A percentile compares a stretch with the other conserved stretches of the same genome.
Conservation (phyloP, 371 early-diverging fungal species). For the Coemansia sp. region DNA sequence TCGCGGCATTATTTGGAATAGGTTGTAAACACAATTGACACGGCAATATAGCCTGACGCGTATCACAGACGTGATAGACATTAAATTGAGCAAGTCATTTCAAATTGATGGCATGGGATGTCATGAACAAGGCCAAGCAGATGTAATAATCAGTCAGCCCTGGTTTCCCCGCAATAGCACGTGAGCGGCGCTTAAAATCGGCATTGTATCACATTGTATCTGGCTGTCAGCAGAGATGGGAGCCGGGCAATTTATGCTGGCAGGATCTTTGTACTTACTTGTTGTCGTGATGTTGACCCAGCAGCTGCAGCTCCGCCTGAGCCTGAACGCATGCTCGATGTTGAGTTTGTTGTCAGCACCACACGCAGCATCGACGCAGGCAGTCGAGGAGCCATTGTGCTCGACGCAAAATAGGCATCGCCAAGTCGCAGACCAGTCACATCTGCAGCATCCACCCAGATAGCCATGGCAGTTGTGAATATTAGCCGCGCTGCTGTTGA, state of each 20-base stretch:
- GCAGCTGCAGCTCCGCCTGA: background rate
- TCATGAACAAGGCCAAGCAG: too few relatives aligned
- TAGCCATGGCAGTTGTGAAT: constrained; percentile 39
- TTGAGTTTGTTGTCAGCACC: constrained; percentile 13
- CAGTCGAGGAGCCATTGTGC: constrained; percentile 43
- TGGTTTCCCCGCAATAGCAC: too few relatives aligned
- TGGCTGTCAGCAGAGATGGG: background rate
- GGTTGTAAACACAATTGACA: too few relatives aligned
- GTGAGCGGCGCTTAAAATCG: too few relatives aligned
- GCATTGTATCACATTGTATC: too few relatives aligned
- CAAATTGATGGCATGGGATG: too few relatives aligned
- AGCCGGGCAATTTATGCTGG: background rate
- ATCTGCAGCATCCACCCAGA: constrained; percentile 31
- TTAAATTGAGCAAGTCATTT: too few relatives aligned
- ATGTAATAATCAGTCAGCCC: too few relatives aligned
- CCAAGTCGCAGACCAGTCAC: constrained; percentile 29
- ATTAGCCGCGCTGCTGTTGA: constrained; percentile 26
- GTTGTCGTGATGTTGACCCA: constrained; percentile 20
- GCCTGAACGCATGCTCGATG: constrained; percentile 1
- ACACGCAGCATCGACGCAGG: constrained; percentile 43
- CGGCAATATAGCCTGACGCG: too few relatives aligned
- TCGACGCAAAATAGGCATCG: constrained; percentile 40
- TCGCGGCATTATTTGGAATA: too few relatives aligned
- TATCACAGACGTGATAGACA: too few relatives aligned
- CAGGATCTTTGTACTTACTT: constrained; percentile 14